These are phyloP conservation scores for Backusella morwellensis DNA, from an alignment of 192 early-diverging fungal species.

Conservation along the genomic window DNA sequence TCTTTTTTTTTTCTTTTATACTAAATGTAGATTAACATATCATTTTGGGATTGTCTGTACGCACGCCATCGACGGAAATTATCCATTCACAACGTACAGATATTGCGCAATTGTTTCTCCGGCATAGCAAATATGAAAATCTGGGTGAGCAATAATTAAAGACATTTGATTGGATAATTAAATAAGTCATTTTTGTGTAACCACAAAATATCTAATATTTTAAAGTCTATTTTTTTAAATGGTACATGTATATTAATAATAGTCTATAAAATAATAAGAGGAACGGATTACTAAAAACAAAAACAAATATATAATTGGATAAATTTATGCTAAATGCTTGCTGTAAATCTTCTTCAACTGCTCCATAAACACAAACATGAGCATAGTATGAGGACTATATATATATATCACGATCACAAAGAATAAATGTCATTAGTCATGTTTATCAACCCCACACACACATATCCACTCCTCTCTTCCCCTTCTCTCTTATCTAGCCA, in stretches of 20 bases:
- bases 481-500: neutral
- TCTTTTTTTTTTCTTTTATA: neutral
- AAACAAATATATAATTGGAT: neutral
- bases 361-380: constrained; percentile 92
- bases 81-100: constrained; percentile 21
- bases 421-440: neutral
- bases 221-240: neutral
- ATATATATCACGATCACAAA: neutral
- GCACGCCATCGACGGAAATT: constrained; percentile 17
- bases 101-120: constrained; percentile 33
- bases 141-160: neutral
- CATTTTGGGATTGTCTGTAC: constrained; percentile 1
- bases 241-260: neutral
- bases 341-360: constrained; percentile 48
- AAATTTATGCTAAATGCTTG: constrained; percentile 13
- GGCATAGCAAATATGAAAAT: constrained; percentile 6
- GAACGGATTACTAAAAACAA: neutral
- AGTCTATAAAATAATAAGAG: neutral
- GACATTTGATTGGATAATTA: neutral
- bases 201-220: neutral
- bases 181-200: neutral
- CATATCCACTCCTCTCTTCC: neutral
- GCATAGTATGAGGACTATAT: constrained; percentile 80
- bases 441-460: neutral
- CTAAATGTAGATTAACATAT: neutral